Base-by-base conservation (phyloP, 148 eudicot species). In the Cornus kousa region DNA sequence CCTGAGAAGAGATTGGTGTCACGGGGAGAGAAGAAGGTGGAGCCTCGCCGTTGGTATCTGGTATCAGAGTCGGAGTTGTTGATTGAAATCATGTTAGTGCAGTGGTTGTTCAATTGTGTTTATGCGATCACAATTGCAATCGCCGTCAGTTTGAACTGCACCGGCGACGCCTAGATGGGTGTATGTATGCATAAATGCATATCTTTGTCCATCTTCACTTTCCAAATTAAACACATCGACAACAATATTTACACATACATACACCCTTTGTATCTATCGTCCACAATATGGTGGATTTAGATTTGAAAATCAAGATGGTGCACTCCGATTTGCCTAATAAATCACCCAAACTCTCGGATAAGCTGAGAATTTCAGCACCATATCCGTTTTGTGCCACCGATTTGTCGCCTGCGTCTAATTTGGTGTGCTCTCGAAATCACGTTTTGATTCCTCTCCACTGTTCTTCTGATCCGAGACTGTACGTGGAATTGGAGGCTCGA, bases 401-500 rank as follows among this genome's bases (percentile, higher is more conserved):
- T n/a, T 12, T 87, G 4, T 66, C 90, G 3, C 87, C 88, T 57
- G 87, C 91, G 28, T 80, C 91, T 12, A 93, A 91, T 0, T 39
- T 91, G 12, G 82, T 81, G 0, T 93, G 92, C 31, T 0, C 66
- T 94, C 24, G 98, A 94, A 72, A 84, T 91, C 69, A 89, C 96
- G 0, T 90, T 94, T 81, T 91, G 96, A 79, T 83, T 94, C 11
- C 57, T 94, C 7, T 91, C 98, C 0, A 78, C 85, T 55, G 82
- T 84, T 14, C 23, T 94, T 83, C 87, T 16, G 98, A 92, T 59
- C 79, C 87, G 2, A 81, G 96, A 53, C 93, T 87, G 77, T 94
- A 94, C 60, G 22, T 91, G 98, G 94, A 78, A 65, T 62, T 86
- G 91, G 46, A 80, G 91, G 74, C 72, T 94, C 19, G 96, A 90